phyloP scores from a whole-genome alignment of 2,329 filamentous ascomycete genomes.

The Leptographium lundbergii region DNA sequence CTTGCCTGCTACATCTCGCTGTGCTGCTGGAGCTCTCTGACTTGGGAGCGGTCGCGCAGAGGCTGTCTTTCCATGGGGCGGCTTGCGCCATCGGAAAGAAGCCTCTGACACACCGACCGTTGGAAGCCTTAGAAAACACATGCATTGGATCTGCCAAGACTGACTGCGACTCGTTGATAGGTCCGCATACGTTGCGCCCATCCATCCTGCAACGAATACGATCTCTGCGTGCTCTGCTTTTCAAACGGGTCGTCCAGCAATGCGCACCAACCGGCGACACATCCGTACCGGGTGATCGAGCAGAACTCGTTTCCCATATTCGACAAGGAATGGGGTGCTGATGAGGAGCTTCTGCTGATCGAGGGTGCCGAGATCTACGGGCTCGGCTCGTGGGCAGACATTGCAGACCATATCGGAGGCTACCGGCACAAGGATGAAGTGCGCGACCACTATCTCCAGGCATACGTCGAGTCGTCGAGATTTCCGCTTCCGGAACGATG shows the following conservation, averaged over 20 bases:
- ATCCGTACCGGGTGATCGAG: slow-evolving; percentile 88
- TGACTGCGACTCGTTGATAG: slow-evolving; percentile 27
- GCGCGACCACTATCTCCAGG: slow-evolving; percentile 81
- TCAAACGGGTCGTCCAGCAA: slow-evolving; percentile 67
- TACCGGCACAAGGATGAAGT: slow-evolving; percentile 93
- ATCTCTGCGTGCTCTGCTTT: slow-evolving; percentile 94
- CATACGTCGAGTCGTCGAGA: slow-evolving; percentile 68
- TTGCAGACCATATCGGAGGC: slow-evolving; percentile 94
- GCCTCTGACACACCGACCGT: neutral
- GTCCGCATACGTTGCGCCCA: slow-evolving; percentile 91
- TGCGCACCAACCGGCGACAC: slow-evolving; percentile 74
- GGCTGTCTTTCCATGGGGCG: neutral
- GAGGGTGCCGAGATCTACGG: slow-evolving; percentile 96
- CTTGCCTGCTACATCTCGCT: too few relatives aligned
- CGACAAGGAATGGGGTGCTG: slow-evolving; percentile 86
- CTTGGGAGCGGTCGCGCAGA: neutral
- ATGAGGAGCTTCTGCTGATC: slow-evolving; percentile 85
- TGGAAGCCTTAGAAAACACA: neutral
- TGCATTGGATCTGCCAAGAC: neutral
- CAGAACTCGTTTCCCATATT: slow-evolving; percentile 98
- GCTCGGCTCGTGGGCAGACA: slow-evolving; percentile 92
- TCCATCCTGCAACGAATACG: slow-evolving; percentile 76
- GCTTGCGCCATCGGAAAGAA: neutral
- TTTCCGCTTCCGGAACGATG: slow-evolving; percentile 84
- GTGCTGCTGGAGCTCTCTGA: too few relatives aligned